Evolutionary conservation across 2,329 filamentous ascomycete species (phyloP).

Genomic region (Macrophomina phaseolina): DNA sequence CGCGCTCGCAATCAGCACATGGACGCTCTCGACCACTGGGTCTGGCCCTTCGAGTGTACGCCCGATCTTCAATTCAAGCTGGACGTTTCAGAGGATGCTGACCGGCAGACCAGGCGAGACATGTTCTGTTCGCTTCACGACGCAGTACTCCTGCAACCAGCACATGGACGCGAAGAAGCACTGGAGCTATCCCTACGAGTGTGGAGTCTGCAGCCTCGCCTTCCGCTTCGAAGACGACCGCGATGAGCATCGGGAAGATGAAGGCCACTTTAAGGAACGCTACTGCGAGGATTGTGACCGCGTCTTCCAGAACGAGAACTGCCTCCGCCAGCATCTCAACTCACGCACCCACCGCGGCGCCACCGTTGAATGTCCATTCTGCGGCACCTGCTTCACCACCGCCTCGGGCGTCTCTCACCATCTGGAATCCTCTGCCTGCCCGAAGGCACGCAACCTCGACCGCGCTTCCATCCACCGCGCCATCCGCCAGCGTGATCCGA

Average conservation of each 20-base stretch:
- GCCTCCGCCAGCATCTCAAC: slow-evolving; percentile 58
- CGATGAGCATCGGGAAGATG: slow-evolving; percentile 30
- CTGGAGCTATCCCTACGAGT: background rate
- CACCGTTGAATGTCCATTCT: slow-evolving; percentile 62
- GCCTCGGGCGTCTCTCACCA: slow-evolving; percentile 63
- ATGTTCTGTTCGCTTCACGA: too few species aligned
- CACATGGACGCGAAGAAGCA: slow-evolving; percentile 31
- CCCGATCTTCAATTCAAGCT: too few species aligned
- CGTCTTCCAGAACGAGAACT: slow-evolving; percentile 34
- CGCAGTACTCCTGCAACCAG: slow-evolving; percentile 16
- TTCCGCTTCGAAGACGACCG: slow-evolving; percentile 20
- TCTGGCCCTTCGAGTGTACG: slow-evolving; percentile 3
- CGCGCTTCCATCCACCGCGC: slow-evolving; percentile 56
- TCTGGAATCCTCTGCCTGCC: slow-evolving; percentile 62
- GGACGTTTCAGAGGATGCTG: too few species aligned
- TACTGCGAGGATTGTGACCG: slow-evolving; percentile 32
- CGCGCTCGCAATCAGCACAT: slow-evolving; percentile 31
- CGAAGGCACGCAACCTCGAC: slow-evolving; percentile 51
- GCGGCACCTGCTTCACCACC: slow-evolving; percentile 51
- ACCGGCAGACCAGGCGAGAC: too few species aligned
- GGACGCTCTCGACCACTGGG: slow-evolving; percentile 22
- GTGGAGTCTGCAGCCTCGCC: slow-evolving; percentile 15
- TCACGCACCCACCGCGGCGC: slow-evolving; percentile 57
- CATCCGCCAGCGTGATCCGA: slow-evolving; percentile 54
- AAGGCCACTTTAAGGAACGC: slow-evolving; percentile 31